Conservation (phyloP, 2,329 filamentous ascomycete species). For the Fusarium ramigenum region DNA sequence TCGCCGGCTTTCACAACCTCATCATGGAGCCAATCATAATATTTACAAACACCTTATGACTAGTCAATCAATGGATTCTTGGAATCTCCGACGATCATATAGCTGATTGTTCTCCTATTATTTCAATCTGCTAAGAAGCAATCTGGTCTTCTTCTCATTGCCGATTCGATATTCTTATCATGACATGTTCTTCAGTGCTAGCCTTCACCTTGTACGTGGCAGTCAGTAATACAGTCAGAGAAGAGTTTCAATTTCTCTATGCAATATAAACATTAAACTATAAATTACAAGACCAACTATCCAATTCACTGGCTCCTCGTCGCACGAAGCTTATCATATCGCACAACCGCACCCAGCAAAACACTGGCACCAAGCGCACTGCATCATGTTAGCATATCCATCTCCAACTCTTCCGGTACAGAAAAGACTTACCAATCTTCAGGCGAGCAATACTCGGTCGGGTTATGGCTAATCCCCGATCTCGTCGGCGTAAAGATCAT, state of each 20-base stretch:
- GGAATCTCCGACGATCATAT: no score
- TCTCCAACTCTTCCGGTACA: accelerated
- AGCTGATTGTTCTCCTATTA: no score
- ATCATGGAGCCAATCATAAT: neutral
- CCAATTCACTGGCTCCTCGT: accelerated
- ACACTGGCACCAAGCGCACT: conserved; percentile 7
- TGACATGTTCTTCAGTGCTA: neutral
- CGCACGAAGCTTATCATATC: neutral
- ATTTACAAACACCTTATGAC: no score
- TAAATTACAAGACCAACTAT: neutral
- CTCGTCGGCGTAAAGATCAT: conserved; percentile 17
- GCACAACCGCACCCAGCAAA: neutral
- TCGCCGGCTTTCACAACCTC: neutral
- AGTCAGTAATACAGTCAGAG: no score
- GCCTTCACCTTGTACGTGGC: no score
- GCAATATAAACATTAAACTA: no score
- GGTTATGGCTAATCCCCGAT: conserved; percentile 5
- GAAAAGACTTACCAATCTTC: neutral
- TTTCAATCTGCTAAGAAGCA: no score
- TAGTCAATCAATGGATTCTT: no score
- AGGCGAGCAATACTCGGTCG: neutral
- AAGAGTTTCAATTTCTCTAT: no score
- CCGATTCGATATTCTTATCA: no score
- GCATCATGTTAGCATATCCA: neutral
- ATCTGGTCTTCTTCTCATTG: no score